Evolutionary conservation across 129 eudicot species (phyloP), one percentile per base, ranked within the genome.

Genomic region (Saussurea involucrata): DNA sequence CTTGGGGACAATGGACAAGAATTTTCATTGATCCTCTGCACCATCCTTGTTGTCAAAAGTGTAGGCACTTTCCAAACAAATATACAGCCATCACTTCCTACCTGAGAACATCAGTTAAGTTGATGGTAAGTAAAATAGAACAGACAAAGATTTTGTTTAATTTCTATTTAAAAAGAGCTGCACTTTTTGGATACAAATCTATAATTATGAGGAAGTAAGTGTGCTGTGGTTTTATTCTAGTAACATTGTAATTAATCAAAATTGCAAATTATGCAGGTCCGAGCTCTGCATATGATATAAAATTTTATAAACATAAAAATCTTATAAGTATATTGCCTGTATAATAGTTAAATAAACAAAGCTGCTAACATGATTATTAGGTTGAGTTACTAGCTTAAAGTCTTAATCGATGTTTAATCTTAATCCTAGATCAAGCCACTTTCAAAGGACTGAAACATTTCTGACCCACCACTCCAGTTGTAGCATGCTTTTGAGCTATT

Each of bases 41-140:
- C 44, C 86, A 90, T 90, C 69, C 69, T 82, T 69, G 84, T 84
- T 8, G 88, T 82, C 49, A 90, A 34, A 75, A 65, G 68, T 77
- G 63, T 75, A 75, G 92, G 91, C 65, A 88, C 75, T 82, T 83
- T 86, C 96, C 96, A 90, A 29, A 90, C 78, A 84, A 86, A 90
- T 24, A 90, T 84, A 75, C 93, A 90, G 31, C 96, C 83, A 80
- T 90, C 89, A 80, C 76, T 72, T 58, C 79, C 89, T 21, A 86
- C 93, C 96, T 90, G 88, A 82, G 69, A 37, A 66, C 74, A 71
- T 25, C 61, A 72, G 70, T 61, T 27, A 24, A 68, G 24, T 63
- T 63, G 3, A 74, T 57, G 10, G 65, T 72, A 66, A 80, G 46
- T 31, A 80, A 31, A 72, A 42, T 36, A 69, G 32, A 60, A 24